Base-by-base conservation (phyloP, 2,329 filamentous ascomycete genomes). In the Ceratocystiopsis minuta region DNA sequence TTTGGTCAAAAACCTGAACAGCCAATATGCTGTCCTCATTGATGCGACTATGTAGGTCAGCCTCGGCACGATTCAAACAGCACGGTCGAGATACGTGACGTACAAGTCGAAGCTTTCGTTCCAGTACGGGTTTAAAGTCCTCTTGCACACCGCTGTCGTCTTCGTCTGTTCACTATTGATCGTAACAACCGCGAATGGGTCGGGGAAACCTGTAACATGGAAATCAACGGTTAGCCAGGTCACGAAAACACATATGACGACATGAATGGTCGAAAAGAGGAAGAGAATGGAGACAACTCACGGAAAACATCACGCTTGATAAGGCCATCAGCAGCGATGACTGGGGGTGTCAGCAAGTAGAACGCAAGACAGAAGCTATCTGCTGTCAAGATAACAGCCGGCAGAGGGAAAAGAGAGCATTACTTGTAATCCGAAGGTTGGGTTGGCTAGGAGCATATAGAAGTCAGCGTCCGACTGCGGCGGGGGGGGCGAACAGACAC, bases 231-330 rank as follows among this genome's bases (percentile, higher is more conserved):
- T 28, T 10, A 28, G 24, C 2, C 24, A 28, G 24, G 24, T 10
- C 50, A 57, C 45, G 43, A 49, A 16, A 17, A 33, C 2, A 17
- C 18, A 12, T n/a, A 7, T 37, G 38, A 37, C 34, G 36, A 18
- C 15, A n/a, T 33, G 5, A 6, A 10, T 7, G 15, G 31, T 15
- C 10, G 4, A 15, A 10, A 12, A 32, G n/a, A 4, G 14, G 13
- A 31, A 16, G 36, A 32, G 18, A 38, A 4, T 13, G 13, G 18
- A 16, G 36, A 32, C 16, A 38, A 76, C 85, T 54, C 80, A 96
- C 90, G 76, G 64, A 98, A 96, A 47, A 98, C 87, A 83, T 98
- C 90, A 64, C 90, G 79, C 70, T 96, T 98, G 70, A 95, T 96
- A 51, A 98, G 71, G 46, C 90, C 90, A 70, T 98, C 90, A 53